phyloP scores from a whole-genome alignment of 768 basidiomycete genomes.

The Amyloporia xantha region DNA sequence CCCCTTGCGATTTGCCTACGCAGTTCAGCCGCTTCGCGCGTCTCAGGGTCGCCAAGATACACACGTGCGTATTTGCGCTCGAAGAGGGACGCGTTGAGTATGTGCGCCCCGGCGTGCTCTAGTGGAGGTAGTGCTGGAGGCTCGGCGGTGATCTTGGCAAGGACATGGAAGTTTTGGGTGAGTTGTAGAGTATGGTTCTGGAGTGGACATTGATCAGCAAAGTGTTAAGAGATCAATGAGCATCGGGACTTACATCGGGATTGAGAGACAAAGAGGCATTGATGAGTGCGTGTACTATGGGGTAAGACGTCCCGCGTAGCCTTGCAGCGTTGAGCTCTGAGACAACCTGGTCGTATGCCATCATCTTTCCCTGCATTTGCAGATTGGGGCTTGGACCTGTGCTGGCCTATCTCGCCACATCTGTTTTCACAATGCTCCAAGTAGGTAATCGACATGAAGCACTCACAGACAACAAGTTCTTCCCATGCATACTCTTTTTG shows the following conservation, averaged over 20 bases:
- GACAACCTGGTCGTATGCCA: constrained; percentile 86
- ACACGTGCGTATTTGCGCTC: constrained; percentile 79
- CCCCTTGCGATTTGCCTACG: constrained; percentile 73
- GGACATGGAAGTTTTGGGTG: constrained; percentile 64
- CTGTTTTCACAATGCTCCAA: constrained; percentile 3
- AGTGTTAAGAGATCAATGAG: neutral
- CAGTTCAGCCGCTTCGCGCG: constrained; percentile 58
- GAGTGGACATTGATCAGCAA: neutral
- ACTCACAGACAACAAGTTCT: constrained; percentile 47
- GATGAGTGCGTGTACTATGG: constrained; percentile 65
- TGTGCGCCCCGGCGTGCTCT: constrained; percentile 76
- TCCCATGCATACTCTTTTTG: constrained; percentile 57
- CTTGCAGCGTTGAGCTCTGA: constrained; percentile 71
- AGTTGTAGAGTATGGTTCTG: constrained; percentile 50
- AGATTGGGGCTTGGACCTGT: constrained; percentile 52
- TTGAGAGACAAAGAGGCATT: constrained; percentile 58
- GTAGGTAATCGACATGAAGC: neutral
- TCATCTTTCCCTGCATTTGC: constrained; percentile 92
- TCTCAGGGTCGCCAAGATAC: constrained; percentile 61
- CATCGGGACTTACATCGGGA: constrained; percentile 44
- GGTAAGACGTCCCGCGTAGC: constrained; percentile 64
- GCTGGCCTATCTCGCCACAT: constrained; percentile 30
- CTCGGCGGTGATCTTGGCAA: constrained; percentile 71
- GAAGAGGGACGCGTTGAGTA: constrained; percentile 71
- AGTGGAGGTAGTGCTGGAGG: constrained; percentile 69